Evolutionary conservation across 2,329 filamentous ascomycete genomes (phyloP), one percentile per base, ranked within the genome.

Genomic region (Sporothrix sp.): DNA sequence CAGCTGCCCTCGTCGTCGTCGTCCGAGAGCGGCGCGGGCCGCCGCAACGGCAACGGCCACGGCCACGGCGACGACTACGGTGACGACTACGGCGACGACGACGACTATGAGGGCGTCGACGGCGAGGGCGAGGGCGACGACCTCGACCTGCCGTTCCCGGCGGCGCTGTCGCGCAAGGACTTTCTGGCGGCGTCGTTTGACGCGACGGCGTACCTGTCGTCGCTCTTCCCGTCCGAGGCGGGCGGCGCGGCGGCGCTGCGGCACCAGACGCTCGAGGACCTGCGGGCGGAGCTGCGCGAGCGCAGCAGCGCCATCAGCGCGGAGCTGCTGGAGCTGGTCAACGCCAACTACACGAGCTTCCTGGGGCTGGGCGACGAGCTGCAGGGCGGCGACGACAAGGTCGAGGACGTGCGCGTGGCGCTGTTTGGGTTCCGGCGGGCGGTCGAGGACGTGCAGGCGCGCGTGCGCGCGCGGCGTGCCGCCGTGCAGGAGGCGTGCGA

Each of bases 181-280:
- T 98, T 98, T 68, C 78, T 95, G 7, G 70, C 78, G 2, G 75
- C 80, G 3, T 67, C 81, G 58, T 98, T 98, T 66, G 81, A 87
- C 55, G 84, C 94, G 1, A 79, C 86, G 2, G 71, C 72, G 2
- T 98, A 96, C 65, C 83, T 98, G 42, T 89, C 67, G 1, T 59
- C 58, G 0, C 57, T 66, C 1, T 63, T 61, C 45, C 60, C 60
- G 7, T 58, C 59, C 5, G 63, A 62, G 51, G 59, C 58, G 18
- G 60, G 59, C 52, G 57, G 58, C 1, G 61, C 60, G 0, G 80
- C 82, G 1, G 80, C 82, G 18, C 82, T 93, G 63, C 85, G 93
- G 1, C 93, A 98, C 66, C 93, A 98, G 66, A 96, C 91, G 0
- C 85, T 98, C 43, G 90, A 95, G 64, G 93, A 98, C 65, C 74